phyloP scores from a whole-genome alignment of 1,284 basidiomycete species.

The Rhodotorula sp. region DNA sequence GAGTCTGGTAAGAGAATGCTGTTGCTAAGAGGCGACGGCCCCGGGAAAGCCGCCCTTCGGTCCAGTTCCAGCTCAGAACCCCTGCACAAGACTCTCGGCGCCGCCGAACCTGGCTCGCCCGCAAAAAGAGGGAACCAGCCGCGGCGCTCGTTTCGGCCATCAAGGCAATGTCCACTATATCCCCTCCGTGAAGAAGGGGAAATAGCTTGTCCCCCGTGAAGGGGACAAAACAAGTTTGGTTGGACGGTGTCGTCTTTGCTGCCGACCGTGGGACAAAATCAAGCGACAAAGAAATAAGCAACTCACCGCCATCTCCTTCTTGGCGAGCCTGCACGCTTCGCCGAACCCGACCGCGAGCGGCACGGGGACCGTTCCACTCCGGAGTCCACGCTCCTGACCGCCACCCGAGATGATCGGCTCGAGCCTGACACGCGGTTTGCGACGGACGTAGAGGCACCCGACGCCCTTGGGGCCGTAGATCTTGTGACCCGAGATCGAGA shows the following conservation, averaged over 20 bases:
- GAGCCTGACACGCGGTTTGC: constrained; percentile 86
- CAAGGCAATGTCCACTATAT: background rate
- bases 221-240: background rate
- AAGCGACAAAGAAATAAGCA: background rate
- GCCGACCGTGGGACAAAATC: background rate
- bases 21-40: background rate
- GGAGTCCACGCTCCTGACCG: constrained; percentile 92
- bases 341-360: constrained; percentile 88
- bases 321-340: constrained; percentile 89
- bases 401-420: constrained; percentile 95
- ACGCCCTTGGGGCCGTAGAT: constrained; percentile 97
- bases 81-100: constrained; percentile 55
- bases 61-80: constrained; percentile 67
- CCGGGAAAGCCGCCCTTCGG: background rate
- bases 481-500: constrained; percentile 98
- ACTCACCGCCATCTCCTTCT: constrained; percentile 87
- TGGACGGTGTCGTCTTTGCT: constrained; percentile 56
- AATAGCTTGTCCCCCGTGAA: background rate
- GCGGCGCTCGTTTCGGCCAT: constrained; percentile 31
- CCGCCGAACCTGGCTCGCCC: constrained; percentile 2
- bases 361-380: constrained; percentile 92
- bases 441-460: constrained; percentile 89
- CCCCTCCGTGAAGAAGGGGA: constrained; percentile 11
- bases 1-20: constrained; percentile 27
- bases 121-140: background rate